Conservation (phyloP, 192 early-diverging fungal species). For the Dissophora globulifera region DNA sequence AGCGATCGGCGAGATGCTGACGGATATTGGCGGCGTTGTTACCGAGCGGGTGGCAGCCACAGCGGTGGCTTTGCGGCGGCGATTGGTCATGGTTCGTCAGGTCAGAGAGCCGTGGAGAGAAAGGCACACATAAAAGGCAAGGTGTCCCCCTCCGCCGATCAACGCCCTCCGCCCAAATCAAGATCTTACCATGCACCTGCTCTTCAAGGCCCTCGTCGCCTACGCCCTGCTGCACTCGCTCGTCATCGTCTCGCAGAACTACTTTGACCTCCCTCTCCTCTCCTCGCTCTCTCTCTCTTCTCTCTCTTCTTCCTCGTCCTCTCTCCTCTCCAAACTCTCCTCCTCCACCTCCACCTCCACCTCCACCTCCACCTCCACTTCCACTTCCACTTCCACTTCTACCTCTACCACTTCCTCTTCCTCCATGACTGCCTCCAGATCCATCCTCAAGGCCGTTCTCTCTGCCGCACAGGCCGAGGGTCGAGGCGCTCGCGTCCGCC, state of each 20-base stretch:
- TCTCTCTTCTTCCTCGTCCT: constrained; percentile 35
- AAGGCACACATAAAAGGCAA: neutral
- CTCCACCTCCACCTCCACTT: neutral
- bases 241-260: neutral
- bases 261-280: neutral
- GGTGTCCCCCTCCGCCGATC: neutral
- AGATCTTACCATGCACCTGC: neutral
- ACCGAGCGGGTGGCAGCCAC: no score
- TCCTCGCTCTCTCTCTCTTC: constrained; percentile 20
- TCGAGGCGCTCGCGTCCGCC: constrained; percentile 83
- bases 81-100: no score
- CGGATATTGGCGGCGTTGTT: no score
- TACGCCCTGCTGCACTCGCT: neutral
- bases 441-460: constrained; percentile 23
- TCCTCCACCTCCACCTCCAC: neutral
- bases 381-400: neutral
- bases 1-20: no score
- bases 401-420: neutral
- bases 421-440: constrained; percentile 8
- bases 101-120: no score
- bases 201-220: neutral
- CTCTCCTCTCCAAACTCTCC: neutral
- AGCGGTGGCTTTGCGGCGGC: no score
- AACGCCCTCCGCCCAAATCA: neutral
- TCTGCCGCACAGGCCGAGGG: constrained; percentile 73